Conservation (phyloP, 75 land plant genomes). For the Picea sitchensis region DNA sequence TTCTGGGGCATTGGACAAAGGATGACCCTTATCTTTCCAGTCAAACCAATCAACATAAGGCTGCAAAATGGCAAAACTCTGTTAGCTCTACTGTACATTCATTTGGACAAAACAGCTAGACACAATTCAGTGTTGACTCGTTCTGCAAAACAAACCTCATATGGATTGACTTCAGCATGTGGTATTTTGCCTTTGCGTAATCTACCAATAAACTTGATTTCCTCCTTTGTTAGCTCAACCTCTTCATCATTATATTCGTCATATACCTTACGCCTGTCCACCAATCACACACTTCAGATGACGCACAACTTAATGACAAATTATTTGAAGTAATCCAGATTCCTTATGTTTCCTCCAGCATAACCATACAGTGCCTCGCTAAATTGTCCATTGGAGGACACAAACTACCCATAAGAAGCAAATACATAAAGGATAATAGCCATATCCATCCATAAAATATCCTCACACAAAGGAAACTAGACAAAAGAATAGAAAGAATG, state of each 20-base stretch:
- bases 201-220: conserved; percentile 52
- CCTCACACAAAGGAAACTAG: background rate
- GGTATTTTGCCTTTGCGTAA: conserved; percentile 81
- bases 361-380: no score
- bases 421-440: background rate
- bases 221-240: conserved; percentile 77
- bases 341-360: background rate
- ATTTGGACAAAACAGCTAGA: background rate
- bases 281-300: background rate
- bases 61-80: conserved; percentile 40
- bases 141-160: conserved; percentile 52
- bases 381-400: background rate
- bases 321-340: background rate
- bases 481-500: background rate
- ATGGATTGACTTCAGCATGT: conserved; percentile 81
- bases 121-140: background rate
- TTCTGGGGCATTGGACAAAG: conserved; percentile 96
- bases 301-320: background rate
- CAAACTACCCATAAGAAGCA: background rate
- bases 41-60: conserved; percentile 96
- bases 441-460: background rate
- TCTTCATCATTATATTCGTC: conserved; percentile 99
- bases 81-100: background rate
- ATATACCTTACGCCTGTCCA: conserved; percentile 72
- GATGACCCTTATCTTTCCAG: conserved; percentile 79